Conservation (phyloP, 176 grass and related monocot genomes). For the Lolium rigidum region DNA sequence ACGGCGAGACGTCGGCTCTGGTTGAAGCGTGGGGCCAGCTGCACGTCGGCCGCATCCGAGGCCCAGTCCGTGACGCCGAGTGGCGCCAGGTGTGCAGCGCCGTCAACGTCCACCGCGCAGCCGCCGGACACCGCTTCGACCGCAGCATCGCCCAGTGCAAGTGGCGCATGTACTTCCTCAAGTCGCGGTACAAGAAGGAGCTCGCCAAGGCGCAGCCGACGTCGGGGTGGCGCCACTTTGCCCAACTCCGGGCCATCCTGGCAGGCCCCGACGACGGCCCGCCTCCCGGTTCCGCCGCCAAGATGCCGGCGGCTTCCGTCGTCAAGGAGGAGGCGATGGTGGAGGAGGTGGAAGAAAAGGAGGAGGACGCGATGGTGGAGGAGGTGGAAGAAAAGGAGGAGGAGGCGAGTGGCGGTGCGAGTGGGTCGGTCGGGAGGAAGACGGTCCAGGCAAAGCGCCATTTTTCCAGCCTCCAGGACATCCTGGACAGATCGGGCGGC, state of each 20-base stretch:
- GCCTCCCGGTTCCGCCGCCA: too few species aligned
- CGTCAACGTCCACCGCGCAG: slow-evolving; percentile 40
- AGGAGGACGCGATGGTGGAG: too few species aligned
- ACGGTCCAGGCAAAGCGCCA: too few species aligned
- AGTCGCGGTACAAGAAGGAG: slow-evolving; percentile 29
- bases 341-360: too few species aligned
- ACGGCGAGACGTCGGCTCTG: slow-evolving; percentile 41
- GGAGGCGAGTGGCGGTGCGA: too few species aligned
- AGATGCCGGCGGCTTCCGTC: too few species aligned
- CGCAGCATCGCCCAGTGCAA: slow-evolving; percentile 35
- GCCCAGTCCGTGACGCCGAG: background rate
- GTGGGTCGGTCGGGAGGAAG: too few species aligned
- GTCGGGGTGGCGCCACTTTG: slow-evolving; percentile 25
- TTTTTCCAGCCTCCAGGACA: too few species aligned
- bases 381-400: too few species aligned
- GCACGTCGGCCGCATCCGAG: background rate
- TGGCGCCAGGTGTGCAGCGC: slow-evolving; percentile 22
- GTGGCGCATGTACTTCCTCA: slow-evolving; percentile 15
- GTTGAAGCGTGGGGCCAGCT: slow-evolving; percentile 49
- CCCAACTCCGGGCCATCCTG: slow-evolving; percentile 33
- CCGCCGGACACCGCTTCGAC: slow-evolving; percentile 20
- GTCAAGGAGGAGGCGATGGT: too few species aligned
- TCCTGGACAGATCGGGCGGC: too few species aligned
- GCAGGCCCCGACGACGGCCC: background rate
- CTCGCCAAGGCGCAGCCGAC: background rate